Evolutionary conservation across 345 rosid genomes (phyloP), one percentile per base, ranked within the genome.

Genomic region (Nasturtium officinale): DNA sequence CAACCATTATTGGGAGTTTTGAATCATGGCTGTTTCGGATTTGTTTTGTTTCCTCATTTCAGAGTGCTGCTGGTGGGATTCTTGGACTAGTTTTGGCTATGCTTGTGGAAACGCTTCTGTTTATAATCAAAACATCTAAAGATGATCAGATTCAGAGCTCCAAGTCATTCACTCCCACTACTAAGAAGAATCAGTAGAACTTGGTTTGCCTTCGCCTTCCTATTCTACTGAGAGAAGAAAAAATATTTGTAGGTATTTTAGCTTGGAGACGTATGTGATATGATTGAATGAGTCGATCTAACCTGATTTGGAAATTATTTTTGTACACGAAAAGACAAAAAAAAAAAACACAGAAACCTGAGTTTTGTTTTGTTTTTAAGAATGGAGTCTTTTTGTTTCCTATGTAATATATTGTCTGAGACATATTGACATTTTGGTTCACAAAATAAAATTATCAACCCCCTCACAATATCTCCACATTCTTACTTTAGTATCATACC

Each of bases 21-120:
- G 33, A 60, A 38, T 56, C 52, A 52, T 53, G 0, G 2, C 7
- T 64, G 23, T 26, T 3, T 33, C 2, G 20, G 17, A 2, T 53
- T 37, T 50, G 37, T 32, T 13, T 20, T 47, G 8, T 32, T 61
- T 17, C 45, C 28, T 21, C 5, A 42, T 78, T 77, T 35, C 85
- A 89, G 99, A 89, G 87, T 81, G 95, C 96, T 56, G 90, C 95
- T 72, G 98, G 98, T 77, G 98, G 97, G 51, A 87, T 94, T 72
- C 91, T 94, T 67, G 97, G 96, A 65, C 69, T 94, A 74, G 98
- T 94, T 75, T 35, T 75, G 8, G 96, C 86, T 32, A 94, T 94
- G 98, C 95, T 94, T 28, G 85, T 94, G 26, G 98, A 94, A 75
- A 94, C 96, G 3, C 83, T 94, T 78, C 85, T 91, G 47, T 94